These are phyloP conservation scores for Ophiosphaerella korrae DNA, from an alignment of 2,329 filamentous ascomycete species.

Conservation along the genomic window DNA sequence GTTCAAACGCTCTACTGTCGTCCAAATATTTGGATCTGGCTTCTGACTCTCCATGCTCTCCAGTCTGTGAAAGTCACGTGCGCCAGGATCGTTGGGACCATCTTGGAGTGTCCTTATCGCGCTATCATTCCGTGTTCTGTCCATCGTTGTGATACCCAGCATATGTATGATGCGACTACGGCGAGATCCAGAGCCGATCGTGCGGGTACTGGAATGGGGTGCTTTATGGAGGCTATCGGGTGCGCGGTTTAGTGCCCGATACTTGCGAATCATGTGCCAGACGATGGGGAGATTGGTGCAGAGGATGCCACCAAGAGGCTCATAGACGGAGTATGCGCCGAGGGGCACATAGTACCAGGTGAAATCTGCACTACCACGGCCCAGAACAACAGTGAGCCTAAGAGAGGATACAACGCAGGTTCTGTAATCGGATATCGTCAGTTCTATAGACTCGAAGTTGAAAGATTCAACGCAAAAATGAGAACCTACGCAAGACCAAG, in stretches of 20 bases:
- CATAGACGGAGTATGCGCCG: conserved; percentile 42
- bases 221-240: conserved; percentile 21
- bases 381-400: conserved; percentile 38
- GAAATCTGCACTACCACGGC: conserved; percentile 36
- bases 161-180: conserved; percentile 26
- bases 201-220: conserved; percentile 21
- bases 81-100: conserved; percentile 8
- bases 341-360: conserved; percentile 43
- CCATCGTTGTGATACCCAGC: conserved; percentile 30
- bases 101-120: conserved; percentile 22
- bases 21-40: conserved; percentile 23
- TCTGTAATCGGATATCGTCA: conserved; percentile 10
- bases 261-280: conserved; percentile 42
- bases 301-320: conserved; percentile 42
- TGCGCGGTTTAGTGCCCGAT: conserved; percentile 16
- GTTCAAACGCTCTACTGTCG: conserved; percentile 19
- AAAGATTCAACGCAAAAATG: not conserved
- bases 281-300: conserved; percentile 43
- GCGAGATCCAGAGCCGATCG: conserved; percentile 24
- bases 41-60: conserved; percentile 23
- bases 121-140: conserved; percentile 31
- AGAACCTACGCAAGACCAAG: conserved; percentile 40
- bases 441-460: not conserved
- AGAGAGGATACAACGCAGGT: conserved; percentile 41
- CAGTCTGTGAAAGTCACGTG: conserved; percentile 27